A percentile compares a stretch with the other conserved stretches of the same genome.
These are phyloP conservation scores for Lentinula edodes DNA, from an alignment of 768 basidiomycete species.

Conservation along the genomic window DNA sequence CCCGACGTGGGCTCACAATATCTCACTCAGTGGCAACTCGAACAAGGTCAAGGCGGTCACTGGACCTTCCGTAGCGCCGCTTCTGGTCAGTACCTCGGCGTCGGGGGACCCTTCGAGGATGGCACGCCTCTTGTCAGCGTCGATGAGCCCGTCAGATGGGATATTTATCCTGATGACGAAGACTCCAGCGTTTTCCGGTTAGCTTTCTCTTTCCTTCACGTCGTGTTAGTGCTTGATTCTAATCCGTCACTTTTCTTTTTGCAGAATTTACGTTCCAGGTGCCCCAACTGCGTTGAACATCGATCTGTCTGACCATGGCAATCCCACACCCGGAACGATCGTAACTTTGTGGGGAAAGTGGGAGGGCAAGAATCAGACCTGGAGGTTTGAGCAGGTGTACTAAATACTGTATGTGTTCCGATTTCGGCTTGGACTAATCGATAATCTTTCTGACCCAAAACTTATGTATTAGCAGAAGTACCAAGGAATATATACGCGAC, in stretches of 20 bases:
- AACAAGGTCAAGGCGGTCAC: slow-evolving; percentile 10
- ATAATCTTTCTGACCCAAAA: too few relatives aligned
- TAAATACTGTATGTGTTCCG: too few relatives aligned
- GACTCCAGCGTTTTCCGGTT: slow-evolving; percentile 21
- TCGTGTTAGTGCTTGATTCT: too few relatives aligned
- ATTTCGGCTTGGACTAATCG: too few relatives aligned
- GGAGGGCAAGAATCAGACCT: slow-evolving; percentile 37
- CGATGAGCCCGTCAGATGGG: slow-evolving; percentile 22
- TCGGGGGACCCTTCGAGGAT: slow-evolving; percentile 15
- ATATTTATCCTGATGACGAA: slow-evolving; percentile 26
- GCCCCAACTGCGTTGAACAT: slow-evolving; percentile 17
- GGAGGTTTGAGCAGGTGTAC: slow-evolving; percentile 23
- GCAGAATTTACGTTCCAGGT: slow-evolving; percentile 13
- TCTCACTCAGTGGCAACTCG: slow-evolving; percentile 28
- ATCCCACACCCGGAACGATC: slow-evolving; percentile 31
- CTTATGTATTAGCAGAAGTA: not conserved
- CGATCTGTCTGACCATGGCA: slow-evolving; percentile 40
- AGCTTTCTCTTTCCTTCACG: not conserved
- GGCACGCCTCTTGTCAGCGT: slow-evolving; percentile 22
- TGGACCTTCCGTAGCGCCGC: slow-evolving; percentile 24
- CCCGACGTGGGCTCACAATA: not conserved
- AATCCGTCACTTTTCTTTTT: slow-evolving; percentile 4
- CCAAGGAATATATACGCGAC: not conserved
- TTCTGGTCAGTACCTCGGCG: slow-evolving; percentile 21
- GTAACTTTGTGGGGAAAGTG: slow-evolving; percentile 37